Conservation (phyloP, 805 yeast species). For the Metschnikowia noctiluminum region DNA sequence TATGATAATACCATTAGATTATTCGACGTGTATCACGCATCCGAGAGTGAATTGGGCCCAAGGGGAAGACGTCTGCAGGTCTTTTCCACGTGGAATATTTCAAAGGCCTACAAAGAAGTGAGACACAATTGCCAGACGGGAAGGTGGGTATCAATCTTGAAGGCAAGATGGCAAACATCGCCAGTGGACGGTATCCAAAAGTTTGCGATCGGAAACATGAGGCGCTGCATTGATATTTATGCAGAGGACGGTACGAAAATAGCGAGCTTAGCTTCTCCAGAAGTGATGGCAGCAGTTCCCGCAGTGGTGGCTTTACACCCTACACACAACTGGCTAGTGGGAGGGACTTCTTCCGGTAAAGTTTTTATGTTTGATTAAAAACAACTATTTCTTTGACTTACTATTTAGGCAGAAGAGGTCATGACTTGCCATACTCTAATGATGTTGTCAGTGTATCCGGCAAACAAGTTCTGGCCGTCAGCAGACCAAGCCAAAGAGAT, state of each 20-base stretch:
- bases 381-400: neutral
- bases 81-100: too few relatives aligned
- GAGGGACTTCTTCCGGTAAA: constrained; percentile 94
- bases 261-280: constrained; percentile 63
- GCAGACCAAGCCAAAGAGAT: constrained; percentile 99
- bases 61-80: too few relatives aligned
- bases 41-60: neutral
- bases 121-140: constrained; percentile 96
- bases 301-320: constrained; percentile 87
- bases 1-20: constrained; percentile 44
- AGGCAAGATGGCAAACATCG: constrained; percentile 78
- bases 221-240: constrained; percentile 78
- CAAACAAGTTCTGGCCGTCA: constrained; percentile 98
- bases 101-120: constrained; percentile 27
- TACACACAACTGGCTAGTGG: constrained; percentile 82
- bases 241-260: constrained; percentile 71
- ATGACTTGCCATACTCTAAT: constrained; percentile 99
- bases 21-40: constrained; percentile 5
- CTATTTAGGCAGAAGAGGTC: constrained; percentile 61
- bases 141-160: constrained; percentile 90
- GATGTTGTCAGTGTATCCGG: constrained; percentile 99
- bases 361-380: constrained; percentile 53
- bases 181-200: constrained; percentile 75
- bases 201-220: constrained; percentile 93
- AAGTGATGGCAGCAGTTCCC: constrained; percentile 80